These are phyloP conservation scores for Chlamydomonas reinhardtii DNA, from an alignment of 163 green algal genomes.

Conservation along the genomic window DNA sequence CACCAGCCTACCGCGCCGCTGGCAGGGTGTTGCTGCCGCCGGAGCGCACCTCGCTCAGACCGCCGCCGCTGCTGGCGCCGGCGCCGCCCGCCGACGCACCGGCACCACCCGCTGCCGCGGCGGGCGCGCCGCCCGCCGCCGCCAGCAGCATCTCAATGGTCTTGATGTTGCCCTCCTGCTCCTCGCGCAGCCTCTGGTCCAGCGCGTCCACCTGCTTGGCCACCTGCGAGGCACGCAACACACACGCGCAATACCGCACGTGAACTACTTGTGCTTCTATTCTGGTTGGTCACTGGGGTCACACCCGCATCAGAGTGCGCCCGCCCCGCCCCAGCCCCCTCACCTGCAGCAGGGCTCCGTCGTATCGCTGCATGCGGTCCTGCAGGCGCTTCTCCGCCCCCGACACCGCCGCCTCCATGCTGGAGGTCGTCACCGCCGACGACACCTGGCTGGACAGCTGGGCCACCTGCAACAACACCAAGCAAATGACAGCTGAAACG, in stretches of 20 bases:
- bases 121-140: not conserved
- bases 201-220: slow-evolving; percentile 66
- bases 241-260: too few relatives aligned
- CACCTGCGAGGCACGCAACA: too few relatives aligned
- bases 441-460: slow-evolving; percentile 58
- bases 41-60: not conserved
- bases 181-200: slow-evolving; percentile 56
- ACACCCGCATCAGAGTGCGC: too few relatives aligned
- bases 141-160: slow-evolving; percentile 56
- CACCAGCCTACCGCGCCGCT: too few relatives aligned
- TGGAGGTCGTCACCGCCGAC: not conserved
- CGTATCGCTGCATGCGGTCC: slow-evolving; percentile 55
- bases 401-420: slow-evolving; percentile 30
- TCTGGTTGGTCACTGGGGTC: too few relatives aligned
- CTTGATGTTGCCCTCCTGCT: slow-evolving; percentile 56
- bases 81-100: too few relatives aligned
- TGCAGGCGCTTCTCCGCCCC: slow-evolving; percentile 50
- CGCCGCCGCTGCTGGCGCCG: not conserved
- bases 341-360: slow-evolving; percentile 62
- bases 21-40: too few relatives aligned
- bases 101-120: too few relatives aligned
- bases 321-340: not conserved
- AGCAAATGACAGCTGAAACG: too few relatives aligned
- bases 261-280: too few relatives aligned
- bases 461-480: not conserved